Percentiles rank a stretch among this genome's conserved stretches.
Conservation (phyloP, 768 basidiomycete genomes). For the Pleurotus tuber-regium region DNA sequence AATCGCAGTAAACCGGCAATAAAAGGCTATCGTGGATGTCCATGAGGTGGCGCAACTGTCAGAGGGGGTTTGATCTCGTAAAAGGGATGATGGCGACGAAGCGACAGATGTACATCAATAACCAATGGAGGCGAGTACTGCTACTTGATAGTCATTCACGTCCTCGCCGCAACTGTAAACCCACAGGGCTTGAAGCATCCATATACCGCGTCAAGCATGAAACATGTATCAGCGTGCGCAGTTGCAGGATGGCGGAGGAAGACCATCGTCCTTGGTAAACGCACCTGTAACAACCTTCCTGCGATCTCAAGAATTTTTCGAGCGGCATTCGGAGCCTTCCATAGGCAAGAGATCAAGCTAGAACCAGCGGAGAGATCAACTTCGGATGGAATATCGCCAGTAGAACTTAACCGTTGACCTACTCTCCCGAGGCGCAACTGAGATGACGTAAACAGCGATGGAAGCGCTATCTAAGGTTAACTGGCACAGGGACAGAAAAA, state of each 20-base stretch:
- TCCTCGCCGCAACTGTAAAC: no score
- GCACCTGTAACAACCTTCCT: background rate
- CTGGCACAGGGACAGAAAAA: background rate
- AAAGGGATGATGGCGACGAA: background rate
- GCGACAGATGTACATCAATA: no score
- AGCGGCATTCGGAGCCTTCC: background rate
- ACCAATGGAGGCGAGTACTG: no score
- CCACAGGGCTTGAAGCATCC: no score
- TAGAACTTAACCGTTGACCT: background rate
- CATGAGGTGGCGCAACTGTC: background rate
- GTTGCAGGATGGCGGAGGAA: no score
- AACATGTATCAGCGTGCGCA: background rate
- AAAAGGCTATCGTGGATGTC: no score
- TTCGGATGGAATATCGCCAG: background rate
- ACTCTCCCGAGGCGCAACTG: background rate
- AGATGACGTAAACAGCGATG: background rate
- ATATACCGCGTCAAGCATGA: background rate
- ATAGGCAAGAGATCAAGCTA: constrained; percentile 3
- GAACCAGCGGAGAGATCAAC: constrained; percentile 3
- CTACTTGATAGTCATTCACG: no score
- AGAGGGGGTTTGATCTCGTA: background rate
- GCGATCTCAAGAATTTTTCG: background rate
- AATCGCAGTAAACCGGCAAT: no score
- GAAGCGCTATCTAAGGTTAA: background rate
- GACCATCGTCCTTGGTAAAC: no score